Percentiles rank a stretch among this genome's conserved stretches.
Evolutionary conservation across 2,329 filamentous ascomycete genomes (phyloP).

Genomic region (Scedosporium aurantiacum): DNA sequence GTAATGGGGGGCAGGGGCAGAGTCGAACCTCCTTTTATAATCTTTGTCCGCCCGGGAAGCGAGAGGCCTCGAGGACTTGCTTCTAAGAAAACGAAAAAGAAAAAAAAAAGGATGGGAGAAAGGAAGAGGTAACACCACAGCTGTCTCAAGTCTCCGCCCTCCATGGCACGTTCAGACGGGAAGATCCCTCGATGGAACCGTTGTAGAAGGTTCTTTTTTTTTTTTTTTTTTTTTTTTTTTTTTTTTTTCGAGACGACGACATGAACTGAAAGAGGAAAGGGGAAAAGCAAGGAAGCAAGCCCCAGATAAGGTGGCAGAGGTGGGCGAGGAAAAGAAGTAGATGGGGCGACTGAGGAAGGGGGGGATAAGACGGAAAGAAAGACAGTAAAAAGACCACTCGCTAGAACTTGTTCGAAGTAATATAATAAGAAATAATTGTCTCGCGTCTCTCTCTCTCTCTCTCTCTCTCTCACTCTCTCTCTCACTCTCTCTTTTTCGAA

Average conservation of each 20-base stretch:
- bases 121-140: too few species aligned
- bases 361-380: not conserved
- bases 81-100: not conserved
- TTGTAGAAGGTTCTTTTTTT: too few species aligned
- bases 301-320: not conserved
- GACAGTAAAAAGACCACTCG: not conserved
- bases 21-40: too few species aligned
- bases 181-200: too few species aligned
- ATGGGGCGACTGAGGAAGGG: not conserved
- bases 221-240: too few species aligned
- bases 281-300: too few species aligned
- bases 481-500: conserved; percentile 2
- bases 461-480: conserved; percentile 3
- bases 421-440: not conserved
- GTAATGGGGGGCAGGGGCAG: too few species aligned
- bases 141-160: too few species aligned
- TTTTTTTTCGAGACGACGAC: too few species aligned
- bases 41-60: not conserved
- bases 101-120: too few species aligned
- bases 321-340: not conserved
- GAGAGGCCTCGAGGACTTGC: not conserved
- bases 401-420: not conserved
- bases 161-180: too few species aligned
- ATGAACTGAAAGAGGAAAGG: too few species aligned
- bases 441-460: not conserved